Evolutionary conservation across 2,329 filamentous ascomycete genomes (phyloP), one percentile per base, ranked within the genome.

Genomic region (Trichoderma citrinoviride): DNA sequence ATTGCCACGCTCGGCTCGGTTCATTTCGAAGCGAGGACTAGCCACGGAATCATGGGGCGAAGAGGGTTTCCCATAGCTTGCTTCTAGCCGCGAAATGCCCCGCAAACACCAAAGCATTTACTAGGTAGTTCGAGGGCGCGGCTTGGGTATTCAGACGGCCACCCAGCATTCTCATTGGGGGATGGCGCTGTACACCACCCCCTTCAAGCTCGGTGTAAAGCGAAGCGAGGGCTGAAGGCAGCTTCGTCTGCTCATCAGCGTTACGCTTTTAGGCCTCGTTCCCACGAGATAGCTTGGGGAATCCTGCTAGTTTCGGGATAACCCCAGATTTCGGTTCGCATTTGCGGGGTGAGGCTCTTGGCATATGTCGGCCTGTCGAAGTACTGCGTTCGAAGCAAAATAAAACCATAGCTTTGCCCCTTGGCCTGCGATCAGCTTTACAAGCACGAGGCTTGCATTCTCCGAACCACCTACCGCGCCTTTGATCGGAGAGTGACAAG

Each of bases 1-100:
- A 40, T 7, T 10, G 50, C 46, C 17, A 50, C 14, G n/a, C 19
- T 61, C 58, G 58, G 58, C 47, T 61, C 58, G 58, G 58, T 33
- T 53, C 47, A 61, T 53, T 53, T 61, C 19, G 15, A 29, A 41
- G 58, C 58, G 58, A 61, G 58, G 17, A 15, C 14, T 17, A 17
- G 10, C 23, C 17, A 27, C 21, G n/a, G 33, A 7, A 37, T 40
- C 15, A 19, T 46, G 19, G 19, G 29, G 43, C 29, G 10, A 8
- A 8, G 29, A 8, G 10, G 8, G 5, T 37, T 47, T 10, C 25
- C 15, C 14, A 37, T 46, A 33, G 43, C 17, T 21, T 57, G 27
- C 29, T n/a, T n/a, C 33, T 43, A 19, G 17, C 40, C 5, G 12
- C 23, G 19, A 44, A 15, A 4, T 41, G 46, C 58, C 58, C 58